These are phyloP conservation scores for Entomortierella parvispora DNA, from an alignment of 192 early-diverging fungal species.

Conservation along the genomic window DNA sequence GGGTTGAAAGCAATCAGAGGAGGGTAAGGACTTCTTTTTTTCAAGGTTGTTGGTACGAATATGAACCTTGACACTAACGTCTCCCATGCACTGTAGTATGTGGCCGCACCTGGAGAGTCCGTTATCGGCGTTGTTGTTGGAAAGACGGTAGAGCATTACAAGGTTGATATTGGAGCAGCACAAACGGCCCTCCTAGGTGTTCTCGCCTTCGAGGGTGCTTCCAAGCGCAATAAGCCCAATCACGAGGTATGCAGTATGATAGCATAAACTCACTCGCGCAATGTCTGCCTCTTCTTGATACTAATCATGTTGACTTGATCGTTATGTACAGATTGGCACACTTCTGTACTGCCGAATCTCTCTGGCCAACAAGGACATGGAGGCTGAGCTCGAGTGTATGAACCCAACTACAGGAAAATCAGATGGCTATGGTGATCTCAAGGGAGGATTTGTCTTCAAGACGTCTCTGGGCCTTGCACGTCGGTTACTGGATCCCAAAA, in stretches of 20 bases:
- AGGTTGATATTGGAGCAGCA: constrained; percentile 94
- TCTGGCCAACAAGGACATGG: constrained; percentile 96
- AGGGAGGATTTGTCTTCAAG: constrained; percentile 80
- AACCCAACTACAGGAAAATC: constrained; percentile 83
- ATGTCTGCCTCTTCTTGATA: no score
- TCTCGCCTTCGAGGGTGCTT: constrained; percentile 95
- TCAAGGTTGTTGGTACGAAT: not conserved
- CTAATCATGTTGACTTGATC: no score
- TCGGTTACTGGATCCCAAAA: constrained; percentile 73
- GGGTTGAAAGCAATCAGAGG: constrained; percentile 85
- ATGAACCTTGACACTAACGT: not conserved
- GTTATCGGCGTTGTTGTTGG: constrained; percentile 85
- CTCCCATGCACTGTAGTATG: constrained; percentile 68
- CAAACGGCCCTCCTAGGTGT: constrained; percentile 81
- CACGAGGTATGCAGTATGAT: constrained; percentile 60
- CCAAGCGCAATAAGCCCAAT: constrained; percentile 89
- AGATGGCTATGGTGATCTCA: constrained; percentile 92
- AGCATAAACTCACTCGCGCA: not conserved
- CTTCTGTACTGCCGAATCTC: constrained; percentile 87
- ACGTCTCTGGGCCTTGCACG: constrained; percentile 83
- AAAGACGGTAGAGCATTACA: constrained; percentile 78
- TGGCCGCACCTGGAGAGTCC: constrained; percentile 85
- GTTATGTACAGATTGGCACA: constrained; percentile 66
- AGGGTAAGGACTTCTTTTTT: constrained; percentile 60
- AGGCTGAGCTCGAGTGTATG: constrained; percentile 94